Evolutionary conservation across 345 rosid genomes (phyloP), one percentile per base, ranked within the genome.

Genomic region (Aegle marmelos): DNA sequence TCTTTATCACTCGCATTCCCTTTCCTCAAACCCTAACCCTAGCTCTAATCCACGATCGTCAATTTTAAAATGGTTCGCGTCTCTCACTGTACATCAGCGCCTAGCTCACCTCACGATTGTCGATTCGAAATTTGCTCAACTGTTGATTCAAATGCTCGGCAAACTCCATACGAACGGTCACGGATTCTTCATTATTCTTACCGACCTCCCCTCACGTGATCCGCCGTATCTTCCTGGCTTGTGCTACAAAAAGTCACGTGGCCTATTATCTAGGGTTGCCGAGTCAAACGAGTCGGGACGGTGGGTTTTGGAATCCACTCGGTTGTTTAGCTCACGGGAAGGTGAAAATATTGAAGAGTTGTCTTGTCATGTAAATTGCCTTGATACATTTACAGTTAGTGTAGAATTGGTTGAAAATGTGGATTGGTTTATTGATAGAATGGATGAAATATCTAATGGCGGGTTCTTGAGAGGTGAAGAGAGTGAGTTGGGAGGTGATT

Each of bases 41-140:
- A 87, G 57, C 75, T 81, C 89, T 66, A 84, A 80, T 75, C 82
- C 90, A 7, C 85, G 98, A 73, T 85, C 96, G 50, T 87, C 90
- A 4, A 90, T 95, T 83, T 87, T 95, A 76, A 86, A 85, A 79
- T 95, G 99, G 99, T 92, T 93, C 86, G 84, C 93, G 22, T 88
- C 97, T 64, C 97, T 95, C 83, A 68, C 87, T 79, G 76, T 83
- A 74, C 90, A 86, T 85, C 97, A 92, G 77, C 98, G 99, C 74
- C 94, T 81, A 75, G 86, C 97, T 45, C 83, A 89, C 80, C 89
- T 95, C 77, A 89, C 97, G 57, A 73, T 79, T 80, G 89, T 92
- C 59, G 94, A 95, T 82, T 84, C 79, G 60, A 87, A 77, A 31
- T 89, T 93, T 88, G 81, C 86, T 21, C 89, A 82, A 73, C 79